A percentile compares a stretch with the other conserved stretches of the same genome.
These are phyloP conservation scores for Calonectria crousiana DNA, from an alignment of 2,329 filamentous ascomycete species.

Conservation along the genomic window DNA sequence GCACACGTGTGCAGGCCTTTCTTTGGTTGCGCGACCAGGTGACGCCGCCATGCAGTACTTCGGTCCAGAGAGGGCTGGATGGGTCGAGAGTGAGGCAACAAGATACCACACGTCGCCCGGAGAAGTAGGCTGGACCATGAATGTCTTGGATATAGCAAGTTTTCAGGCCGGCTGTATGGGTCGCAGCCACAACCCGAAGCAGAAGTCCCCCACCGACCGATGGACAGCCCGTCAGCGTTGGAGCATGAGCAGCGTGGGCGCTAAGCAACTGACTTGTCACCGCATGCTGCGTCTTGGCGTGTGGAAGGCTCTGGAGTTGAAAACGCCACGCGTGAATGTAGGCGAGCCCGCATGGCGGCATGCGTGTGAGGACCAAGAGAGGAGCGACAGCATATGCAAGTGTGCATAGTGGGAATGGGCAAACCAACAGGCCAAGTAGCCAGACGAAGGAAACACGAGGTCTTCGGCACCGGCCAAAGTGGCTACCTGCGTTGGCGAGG, in stretches of 20 bases:
- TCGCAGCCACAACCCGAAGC: not conserved
- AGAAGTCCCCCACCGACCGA: not conserved
- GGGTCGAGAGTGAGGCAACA: not conserved
- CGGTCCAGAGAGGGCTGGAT: not conserved
- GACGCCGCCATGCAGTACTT: not conserved
- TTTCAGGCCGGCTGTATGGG: not conserved
- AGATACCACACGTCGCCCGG: too few species aligned
- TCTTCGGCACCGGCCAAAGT: too few species aligned
- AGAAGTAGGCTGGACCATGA: not conserved
- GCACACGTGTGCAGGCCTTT: not conserved
- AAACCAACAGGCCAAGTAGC: too few species aligned
- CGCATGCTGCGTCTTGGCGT: not conserved
- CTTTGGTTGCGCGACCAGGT: too few species aligned
- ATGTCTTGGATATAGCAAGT: not conserved
- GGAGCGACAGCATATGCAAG: not conserved
- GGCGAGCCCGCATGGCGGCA: not conserved
- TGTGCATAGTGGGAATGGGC: not conserved
- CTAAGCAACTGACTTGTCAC: not conserved
- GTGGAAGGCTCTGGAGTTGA: not conserved
- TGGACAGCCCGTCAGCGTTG: not conserved
- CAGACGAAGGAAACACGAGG: not conserved
- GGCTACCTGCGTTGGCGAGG: too few species aligned
- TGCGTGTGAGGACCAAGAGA: not conserved
- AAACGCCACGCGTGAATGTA: not conserved
- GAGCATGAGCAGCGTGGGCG: not conserved